Percentiles rank a stretch among this genome's conserved stretches.
Conservation (phyloP, 495 filamentous ascomycete genomes). For the Clohesyomyces aquaticus region DNA sequence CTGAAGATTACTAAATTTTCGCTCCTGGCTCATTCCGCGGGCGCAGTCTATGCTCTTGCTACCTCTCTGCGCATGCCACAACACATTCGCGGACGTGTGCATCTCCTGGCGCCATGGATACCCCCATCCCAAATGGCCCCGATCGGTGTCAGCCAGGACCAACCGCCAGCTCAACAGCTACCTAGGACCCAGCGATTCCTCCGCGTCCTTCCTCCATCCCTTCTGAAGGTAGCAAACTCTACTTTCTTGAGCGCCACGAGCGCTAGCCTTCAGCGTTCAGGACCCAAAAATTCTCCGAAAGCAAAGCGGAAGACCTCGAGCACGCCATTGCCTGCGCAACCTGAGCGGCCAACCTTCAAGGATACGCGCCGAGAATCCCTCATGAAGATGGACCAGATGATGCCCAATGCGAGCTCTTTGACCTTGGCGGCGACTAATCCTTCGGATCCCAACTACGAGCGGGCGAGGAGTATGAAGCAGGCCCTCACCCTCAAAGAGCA, state of each 20-base stretch:
- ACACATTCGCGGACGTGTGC: conserved; percentile 91
- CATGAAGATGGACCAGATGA: conserved; percentile 49
- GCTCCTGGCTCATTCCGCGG: conserved; percentile 95
- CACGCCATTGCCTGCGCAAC: conserved; percentile 43
- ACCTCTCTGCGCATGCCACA: conserved; percentile 95
- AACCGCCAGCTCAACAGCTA: conserved; percentile 78
- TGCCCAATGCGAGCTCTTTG: conserved; percentile 42
- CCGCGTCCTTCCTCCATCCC: conserved; percentile 84
- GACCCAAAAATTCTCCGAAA: conserved; percentile 68
- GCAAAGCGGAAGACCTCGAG: conserved; percentile 31
- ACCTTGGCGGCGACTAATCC: conserved; percentile 33
- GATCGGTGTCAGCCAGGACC: conserved; percentile 68
- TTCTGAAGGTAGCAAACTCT: conserved; percentile 91
- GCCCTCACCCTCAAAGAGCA: conserved; percentile 56
- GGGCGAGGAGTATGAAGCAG: conserved; percentile 27
- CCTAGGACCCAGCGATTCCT: conserved; percentile 92
- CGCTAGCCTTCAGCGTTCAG: conserved; percentile 80
- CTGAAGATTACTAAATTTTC: conserved; percentile 96
- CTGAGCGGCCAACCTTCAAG: conserved; percentile 34
- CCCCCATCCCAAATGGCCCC: conserved; percentile 96
- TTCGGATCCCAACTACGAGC: conserved; percentile 32
- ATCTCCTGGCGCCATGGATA: conserved; percentile 97
- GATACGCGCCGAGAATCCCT: conserved; percentile 45
- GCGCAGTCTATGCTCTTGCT: conserved; percentile 95
- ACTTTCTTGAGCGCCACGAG: conserved; percentile 92